Base-by-base conservation (phyloP, 2,329 filamentous ascomycete species). In the Didymella segeticola region DNA sequence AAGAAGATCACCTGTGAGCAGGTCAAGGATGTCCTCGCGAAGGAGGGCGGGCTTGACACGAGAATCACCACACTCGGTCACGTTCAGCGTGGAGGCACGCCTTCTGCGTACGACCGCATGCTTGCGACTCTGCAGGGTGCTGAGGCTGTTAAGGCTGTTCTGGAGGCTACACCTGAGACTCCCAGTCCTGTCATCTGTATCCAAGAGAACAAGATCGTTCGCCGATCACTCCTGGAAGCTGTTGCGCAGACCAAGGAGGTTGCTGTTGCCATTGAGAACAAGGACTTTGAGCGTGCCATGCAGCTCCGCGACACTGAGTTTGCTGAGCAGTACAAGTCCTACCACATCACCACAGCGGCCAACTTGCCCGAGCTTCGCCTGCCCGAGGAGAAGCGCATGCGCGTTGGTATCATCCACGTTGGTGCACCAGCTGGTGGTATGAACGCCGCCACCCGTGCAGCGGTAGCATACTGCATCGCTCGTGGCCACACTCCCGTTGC, bases 371-470 rank as follows among this genome's bases (percentile, higher is more conserved):
- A 85, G 45, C 79, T 89, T 65, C 77, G 85, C 47, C 78, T 96
- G 19, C 86, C 90, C 0, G 79, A 86, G 51, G 82, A 88, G 46
- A 89, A 93, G 89, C 86, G 88, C 63, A 92, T 98, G 90, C 88
- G 87, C 62, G 90, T 99, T 68, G 95, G 91, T 42, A 96, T 99
- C 70, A 91, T 99, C 76, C 96, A 98, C 68, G 93, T 98, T 20
- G 95, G 95, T 68, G 95, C 95, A 11, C 95, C 95, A 7, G 95
- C 95, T 25, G 95, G 95, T 75, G 95, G 95, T 67, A 98, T 99
- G 90, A 99, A 99, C 77, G 93, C 93, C 23, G 95, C 95, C 34
- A 95, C 96, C 17, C 87, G 95, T 63, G 93, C 91, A 25, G 93
- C 91, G 12, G 93, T 97, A 15, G 91, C 92, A 26, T 97, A 97